These are phyloP conservation scores for Beauveria pseudobassiana DNA, from an alignment of 2,329 filamentous ascomycete genomes.

Conservation along the genomic window DNA sequence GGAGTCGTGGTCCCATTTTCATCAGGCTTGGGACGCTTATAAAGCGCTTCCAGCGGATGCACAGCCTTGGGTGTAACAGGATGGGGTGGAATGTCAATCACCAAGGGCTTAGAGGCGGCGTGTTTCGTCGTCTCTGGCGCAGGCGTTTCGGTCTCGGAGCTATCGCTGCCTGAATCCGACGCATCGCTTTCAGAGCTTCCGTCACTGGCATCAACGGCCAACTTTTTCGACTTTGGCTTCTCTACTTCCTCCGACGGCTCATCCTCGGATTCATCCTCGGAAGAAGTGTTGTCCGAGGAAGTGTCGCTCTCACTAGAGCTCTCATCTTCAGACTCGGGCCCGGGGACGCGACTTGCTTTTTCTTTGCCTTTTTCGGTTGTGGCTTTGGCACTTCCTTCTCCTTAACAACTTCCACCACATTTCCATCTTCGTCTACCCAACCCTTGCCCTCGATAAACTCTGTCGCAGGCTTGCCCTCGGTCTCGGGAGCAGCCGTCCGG, in stretches of 20 bases:
- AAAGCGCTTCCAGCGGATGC: constrained; percentile 86
- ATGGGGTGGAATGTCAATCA: constrained; percentile 46
- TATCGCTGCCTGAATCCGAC: constrained; percentile 17
- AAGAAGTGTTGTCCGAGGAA: constrained; percentile 22
- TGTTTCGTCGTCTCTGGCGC: constrained; percentile 22
- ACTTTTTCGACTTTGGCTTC: constrained; percentile 14
- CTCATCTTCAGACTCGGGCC: constrained; percentile 22
- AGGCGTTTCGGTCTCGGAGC: constrained; percentile 15
- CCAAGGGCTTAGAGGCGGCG: constrained; percentile 41
- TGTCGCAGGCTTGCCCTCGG: constrained; percentile 30
- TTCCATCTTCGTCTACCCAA: constrained; percentile 76
- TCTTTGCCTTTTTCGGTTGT: constrained; percentile 18
- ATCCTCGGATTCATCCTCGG: constrained; percentile 13
- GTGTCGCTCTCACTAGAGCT: constrained; percentile 33
- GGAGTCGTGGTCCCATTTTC: constrained; percentile 26
- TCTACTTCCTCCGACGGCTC: constrained; percentile 15
- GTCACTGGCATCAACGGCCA: constrained; percentile 19
- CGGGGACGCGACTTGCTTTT: constrained; percentile 15
- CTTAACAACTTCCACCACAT: constrained; percentile 56
- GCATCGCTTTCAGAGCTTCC: constrained; percentile 11
- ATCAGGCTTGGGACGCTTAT: constrained; percentile 60
- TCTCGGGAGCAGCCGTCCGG: constrained; percentile 38
- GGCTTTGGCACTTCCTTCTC: constrained; percentile 28
- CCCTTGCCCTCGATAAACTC: constrained; percentile 78
- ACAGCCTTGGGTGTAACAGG: constrained; percentile 46